Conservation (phyloP, 805 yeast genomes). For the Blastobotrys chiropterorum region DNA sequence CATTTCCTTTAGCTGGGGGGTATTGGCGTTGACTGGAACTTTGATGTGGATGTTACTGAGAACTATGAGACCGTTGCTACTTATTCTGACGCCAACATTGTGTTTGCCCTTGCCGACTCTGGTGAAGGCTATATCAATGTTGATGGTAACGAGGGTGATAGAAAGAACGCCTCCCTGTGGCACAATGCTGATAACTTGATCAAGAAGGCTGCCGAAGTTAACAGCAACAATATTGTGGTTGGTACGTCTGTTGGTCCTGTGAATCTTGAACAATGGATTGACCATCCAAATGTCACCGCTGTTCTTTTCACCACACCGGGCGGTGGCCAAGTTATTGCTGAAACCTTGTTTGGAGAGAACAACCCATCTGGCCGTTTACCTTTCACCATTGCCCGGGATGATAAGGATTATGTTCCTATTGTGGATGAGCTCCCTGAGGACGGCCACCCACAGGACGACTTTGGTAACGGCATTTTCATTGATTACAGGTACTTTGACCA, state of each 20-base stretch:
- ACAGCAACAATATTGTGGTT: conserved; percentile 52
- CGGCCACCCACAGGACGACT: conserved; percentile 31
- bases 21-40: conserved; percentile 40
- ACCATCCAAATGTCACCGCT: conserved; percentile 52
- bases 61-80: conserved; percentile 40
- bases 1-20: too few species aligned
- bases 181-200: conserved; percentile 52
- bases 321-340: conserved; percentile 58
- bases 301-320: conserved; percentile 51
- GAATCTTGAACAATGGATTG: conserved; percentile 51
- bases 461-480: conserved; percentile 39
- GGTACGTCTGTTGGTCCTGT: conserved; percentile 59
- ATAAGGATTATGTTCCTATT: conserved; percentile 42
- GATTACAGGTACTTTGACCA: conserved; percentile 57
- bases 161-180: conserved; percentile 50
- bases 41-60: conserved; percentile 40
- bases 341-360: conserved; percentile 54
- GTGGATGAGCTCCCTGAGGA: conserved; percentile 20
- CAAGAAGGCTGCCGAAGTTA: conserved; percentile 41
- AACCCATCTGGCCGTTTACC: conserved; percentile 61
- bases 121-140: conserved; percentile 57
- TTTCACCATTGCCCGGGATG: conserved; percentile 52
- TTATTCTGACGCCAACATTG: conserved; percentile 46
- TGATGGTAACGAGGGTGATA: conserved; percentile 58
- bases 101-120: conserved; percentile 47